phyloP scores from a whole-genome alignment of 2,329 filamentous ascomycete genomes.

The Xylaria multiplex region DNA sequence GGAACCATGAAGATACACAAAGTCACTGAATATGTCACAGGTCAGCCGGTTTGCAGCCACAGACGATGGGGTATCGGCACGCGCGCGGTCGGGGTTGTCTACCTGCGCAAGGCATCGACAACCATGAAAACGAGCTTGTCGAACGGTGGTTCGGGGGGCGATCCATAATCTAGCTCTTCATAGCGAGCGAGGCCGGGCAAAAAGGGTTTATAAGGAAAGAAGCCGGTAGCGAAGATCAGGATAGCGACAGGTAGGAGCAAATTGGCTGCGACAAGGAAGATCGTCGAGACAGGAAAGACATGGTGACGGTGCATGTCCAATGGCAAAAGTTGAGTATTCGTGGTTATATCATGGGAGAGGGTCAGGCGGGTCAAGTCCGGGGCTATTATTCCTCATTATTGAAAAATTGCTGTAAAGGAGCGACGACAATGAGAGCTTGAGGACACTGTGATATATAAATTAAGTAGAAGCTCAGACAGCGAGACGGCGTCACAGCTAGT shows the following conservation, averaged over 20 bases:
- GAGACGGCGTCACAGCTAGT: constrained; percentile 1
- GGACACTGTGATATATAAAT: constrained; percentile 7
- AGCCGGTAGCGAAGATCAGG: constrained; percentile 83
- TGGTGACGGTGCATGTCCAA: constrained; percentile 47
- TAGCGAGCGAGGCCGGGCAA: constrained; percentile 83
- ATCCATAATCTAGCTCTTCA: constrained; percentile 64
- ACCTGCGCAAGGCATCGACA: constrained; percentile 92
- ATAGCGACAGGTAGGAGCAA: constrained; percentile 79
- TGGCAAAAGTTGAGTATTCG: not conserved
- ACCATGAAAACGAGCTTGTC: constrained; percentile 97
- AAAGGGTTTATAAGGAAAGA: constrained; percentile 98
- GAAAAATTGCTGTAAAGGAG: constrained; percentile 19
- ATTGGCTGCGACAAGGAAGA: constrained; percentile 74
- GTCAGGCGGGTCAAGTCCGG: not conserved
- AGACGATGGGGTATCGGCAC: not conserved
- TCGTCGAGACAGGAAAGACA: constrained; percentile 46
- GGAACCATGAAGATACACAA: constrained; percentile 84
- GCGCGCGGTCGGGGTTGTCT: constrained; percentile 40
- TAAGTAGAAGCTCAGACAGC: not conserved
- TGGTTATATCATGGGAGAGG: constrained; percentile 22
- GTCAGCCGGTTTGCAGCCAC: constrained; percentile 24
- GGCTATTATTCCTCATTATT: constrained; percentile 23
- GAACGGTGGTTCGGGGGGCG: constrained; percentile 75
- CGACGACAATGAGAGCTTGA: constrained; percentile 26
- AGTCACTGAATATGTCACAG: constrained; percentile 71